Conservation (phyloP, 768 basidiomycete species). For the Tricholoma flavovirens region DNA sequence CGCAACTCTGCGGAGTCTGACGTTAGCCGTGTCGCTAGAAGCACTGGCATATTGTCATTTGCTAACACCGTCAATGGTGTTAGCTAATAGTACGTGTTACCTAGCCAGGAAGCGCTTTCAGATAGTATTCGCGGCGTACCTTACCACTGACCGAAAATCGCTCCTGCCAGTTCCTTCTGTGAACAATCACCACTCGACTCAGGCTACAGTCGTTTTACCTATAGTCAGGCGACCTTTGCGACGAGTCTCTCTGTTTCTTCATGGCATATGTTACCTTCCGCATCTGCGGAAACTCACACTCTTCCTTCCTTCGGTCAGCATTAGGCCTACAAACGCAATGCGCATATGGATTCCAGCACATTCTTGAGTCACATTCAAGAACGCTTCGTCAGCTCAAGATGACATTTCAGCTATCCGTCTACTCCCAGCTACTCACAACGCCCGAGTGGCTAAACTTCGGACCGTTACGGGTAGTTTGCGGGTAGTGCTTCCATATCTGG, state of each 20-base stretch:
- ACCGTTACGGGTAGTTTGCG: constrained; percentile 1
- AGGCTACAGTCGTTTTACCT: constrained; percentile 11
- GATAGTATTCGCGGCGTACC: constrained; percentile 14
- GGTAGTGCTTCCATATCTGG: background rate
- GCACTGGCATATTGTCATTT: constrained; percentile 10
- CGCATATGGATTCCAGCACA: constrained; percentile 14
- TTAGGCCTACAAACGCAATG: constrained; percentile 12
- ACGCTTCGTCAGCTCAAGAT: constrained; percentile 14
- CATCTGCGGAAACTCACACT: constrained; percentile 15
- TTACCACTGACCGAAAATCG: constrained; percentile 10
- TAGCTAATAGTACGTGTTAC: no score
- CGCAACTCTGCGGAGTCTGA: constrained; percentile 11
- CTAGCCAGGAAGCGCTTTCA: constrained; percentile 16
- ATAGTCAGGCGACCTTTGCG: constrained; percentile 8
- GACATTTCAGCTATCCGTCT: background rate
- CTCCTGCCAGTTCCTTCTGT: constrained; percentile 20
- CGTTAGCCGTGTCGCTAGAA: constrained; percentile 19
- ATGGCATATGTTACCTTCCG: constrained; percentile 10
- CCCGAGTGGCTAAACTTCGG: constrained; percentile 8
- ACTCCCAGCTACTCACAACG: background rate
- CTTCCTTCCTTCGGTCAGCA: constrained; percentile 10
- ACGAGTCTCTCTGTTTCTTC: constrained; percentile 14
- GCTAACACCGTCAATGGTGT: constrained; percentile 4
- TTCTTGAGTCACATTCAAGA: constrained; percentile 16
- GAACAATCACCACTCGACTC: constrained; percentile 14